Evolutionary conservation across 169 alveolate species (phyloP), one percentile per base, ranked within the genome.

Genomic region (Plasmodium berghei): DNA sequence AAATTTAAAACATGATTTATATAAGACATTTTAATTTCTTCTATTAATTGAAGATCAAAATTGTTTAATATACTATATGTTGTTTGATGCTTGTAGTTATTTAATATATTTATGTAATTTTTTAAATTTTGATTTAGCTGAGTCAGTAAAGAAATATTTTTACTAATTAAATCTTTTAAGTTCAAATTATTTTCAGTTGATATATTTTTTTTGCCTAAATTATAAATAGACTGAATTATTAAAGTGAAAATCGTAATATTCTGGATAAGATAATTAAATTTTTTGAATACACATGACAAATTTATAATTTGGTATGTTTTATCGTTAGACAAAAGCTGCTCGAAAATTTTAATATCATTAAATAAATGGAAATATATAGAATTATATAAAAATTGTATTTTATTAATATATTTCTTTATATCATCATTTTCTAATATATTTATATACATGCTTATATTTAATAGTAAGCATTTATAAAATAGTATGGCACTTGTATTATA

Each of bases 221-320:
- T 20, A 59, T 83, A 83, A 62, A 83, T 64, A 18, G 80, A 83
- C 24, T 83, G 90, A 34, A 83, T 83, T 66, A 49, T 83, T 66
- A 83, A 55, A 14, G 90, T 62, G 5, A 83, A 66, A 20, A 83
- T 67, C 5, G 90, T 83, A 2, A 83, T 34, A 45, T 83, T 83
- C 5, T 83, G 90, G 1, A 83, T 62, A 67, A 83, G 77, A 67
- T 83, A 83, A 48, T 83, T 83, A 28, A 45, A 83, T 28, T 83
- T 59, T 62, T 83, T 83, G 18, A 83, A 83, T 34, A 83, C 9
- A 46, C 90, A 83, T 5, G 90, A 83, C 46, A 83, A 14, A 48
- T 83, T 83, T 22, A 83, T 67, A 34, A 83, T 83, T 52, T 83
- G 90, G n/a, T 48, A 83, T 6, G 90, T 20, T 45, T 45, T 55